Percentiles rank a stretch among this genome's conserved stretches.
These are phyloP conservation scores for Arthrobotrys megalospora DNA, from an alignment of 2,329 filamentous ascomycete genomes.

Conservation along the genomic window DNA sequence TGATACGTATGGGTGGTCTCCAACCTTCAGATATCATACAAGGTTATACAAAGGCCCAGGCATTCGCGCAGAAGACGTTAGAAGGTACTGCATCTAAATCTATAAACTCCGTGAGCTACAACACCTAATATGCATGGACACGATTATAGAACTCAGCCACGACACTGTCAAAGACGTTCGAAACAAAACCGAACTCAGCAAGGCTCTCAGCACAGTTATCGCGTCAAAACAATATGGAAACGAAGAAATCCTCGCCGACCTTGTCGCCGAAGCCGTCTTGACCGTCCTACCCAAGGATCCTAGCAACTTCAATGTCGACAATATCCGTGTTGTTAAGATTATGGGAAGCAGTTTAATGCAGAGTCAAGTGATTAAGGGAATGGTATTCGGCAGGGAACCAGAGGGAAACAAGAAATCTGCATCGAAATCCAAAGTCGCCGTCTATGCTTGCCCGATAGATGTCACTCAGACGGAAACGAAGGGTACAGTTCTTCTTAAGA, in stretches of 20 bases:
- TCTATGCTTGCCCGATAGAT: conserved; percentile 96
- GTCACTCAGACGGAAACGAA: conserved; percentile 98
- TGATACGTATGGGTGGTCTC: conserved; percentile 89
- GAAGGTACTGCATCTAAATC: conserved; percentile 72
- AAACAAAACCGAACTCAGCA: conserved; percentile 86
- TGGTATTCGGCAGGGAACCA: conserved; percentile 98
- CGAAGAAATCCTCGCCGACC: conserved; percentile 86
- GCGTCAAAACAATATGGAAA: conserved; percentile 96
- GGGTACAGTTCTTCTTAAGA: conserved; percentile 95
- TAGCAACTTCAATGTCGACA: conserved; percentile 97
- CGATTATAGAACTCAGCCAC: conserved; percentile 79
- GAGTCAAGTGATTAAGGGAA: conserved; percentile 93
- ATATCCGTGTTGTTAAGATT: conserved; percentile 98
- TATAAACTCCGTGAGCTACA: neutral
- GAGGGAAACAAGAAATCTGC: conserved; percentile 90
- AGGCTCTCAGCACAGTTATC: conserved; percentile 94
- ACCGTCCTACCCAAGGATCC: conserved; percentile 96
- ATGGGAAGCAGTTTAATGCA: conserved; percentile 97
- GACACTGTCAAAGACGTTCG: conserved; percentile 90
- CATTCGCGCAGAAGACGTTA: conserved; percentile 85
- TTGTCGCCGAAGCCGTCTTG: conserved; percentile 88
- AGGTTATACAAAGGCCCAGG: conserved; percentile 95
- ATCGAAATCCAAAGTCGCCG: conserved; percentile 91
- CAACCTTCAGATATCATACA: conserved; percentile 98
- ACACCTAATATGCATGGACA: conserved; percentile 3